phyloP scores from a whole-genome alignment of 768 basidiomycete genomes.

The Thelephora ganbajun region DNA sequence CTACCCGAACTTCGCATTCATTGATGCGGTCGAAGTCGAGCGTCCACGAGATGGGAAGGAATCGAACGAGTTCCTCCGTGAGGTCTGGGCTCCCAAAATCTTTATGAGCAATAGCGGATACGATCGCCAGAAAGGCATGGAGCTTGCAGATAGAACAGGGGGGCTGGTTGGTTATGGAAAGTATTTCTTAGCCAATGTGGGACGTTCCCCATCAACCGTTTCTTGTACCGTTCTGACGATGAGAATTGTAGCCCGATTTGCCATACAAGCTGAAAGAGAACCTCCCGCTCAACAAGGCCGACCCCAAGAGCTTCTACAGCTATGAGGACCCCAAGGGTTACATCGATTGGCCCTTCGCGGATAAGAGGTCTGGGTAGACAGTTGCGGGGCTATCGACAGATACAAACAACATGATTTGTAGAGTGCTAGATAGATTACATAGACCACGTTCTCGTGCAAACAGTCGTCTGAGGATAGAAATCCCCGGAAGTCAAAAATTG shows the following conservation, averaged over 20 bases:
- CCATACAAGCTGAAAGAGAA: slow-evolving; percentile 9
- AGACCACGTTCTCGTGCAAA: too few species aligned
- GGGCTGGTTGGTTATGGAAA: neutral
- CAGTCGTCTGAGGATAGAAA: too few species aligned
- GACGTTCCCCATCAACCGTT: neutral
- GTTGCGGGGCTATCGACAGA: too few species aligned
- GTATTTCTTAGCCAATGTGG: neutral
- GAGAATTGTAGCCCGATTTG: slow-evolving; percentile 2
- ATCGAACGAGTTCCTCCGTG: slow-evolving; percentile 2
- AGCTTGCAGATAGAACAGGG: neutral
- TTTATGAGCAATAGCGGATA: slow-evolving; percentile 14
- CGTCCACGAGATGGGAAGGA: neutral
- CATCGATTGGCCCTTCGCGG: slow-evolving; percentile 8
- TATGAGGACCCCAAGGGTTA: slow-evolving; percentile 7
- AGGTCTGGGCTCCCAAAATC: slow-evolving; percentile 1
- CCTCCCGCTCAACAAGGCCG: neutral
- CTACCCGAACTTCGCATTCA: slow-evolving; percentile 28
- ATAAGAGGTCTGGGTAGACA: neutral
- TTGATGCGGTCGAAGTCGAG: slow-evolving; percentile 21
- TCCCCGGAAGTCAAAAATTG: slow-evolving; percentile 21
- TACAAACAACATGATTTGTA: too few species aligned
- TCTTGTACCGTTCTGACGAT: neutral
- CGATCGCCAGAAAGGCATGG: neutral
- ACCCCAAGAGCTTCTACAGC: slow-evolving; percentile 5
- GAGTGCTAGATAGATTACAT: too few species aligned